These are phyloP conservation scores for Elaphomyces granulatus DNA, from an alignment of 495 filamentous ascomycete genomes.

Conservation along the genomic window DNA sequence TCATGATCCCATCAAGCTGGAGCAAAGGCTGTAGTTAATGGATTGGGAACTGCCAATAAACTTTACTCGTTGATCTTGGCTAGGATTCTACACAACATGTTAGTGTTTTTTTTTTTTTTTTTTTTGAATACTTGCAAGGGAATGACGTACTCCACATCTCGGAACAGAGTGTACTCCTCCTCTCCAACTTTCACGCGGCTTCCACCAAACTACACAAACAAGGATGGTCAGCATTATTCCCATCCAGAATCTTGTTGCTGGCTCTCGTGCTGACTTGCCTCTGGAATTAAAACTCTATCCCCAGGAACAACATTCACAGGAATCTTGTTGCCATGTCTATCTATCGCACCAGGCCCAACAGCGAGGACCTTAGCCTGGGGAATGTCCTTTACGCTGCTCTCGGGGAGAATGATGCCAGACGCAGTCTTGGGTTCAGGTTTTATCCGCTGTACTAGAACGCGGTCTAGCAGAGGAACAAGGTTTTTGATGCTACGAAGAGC, in stretches of 20 bases:
- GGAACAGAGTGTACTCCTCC: conserved; percentile 89
- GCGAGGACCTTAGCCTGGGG: conserved; percentile 94
- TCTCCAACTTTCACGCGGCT: conserved; percentile 94
- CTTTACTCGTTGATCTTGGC: conserved; percentile 85
- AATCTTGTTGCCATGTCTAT: conserved; percentile 77
- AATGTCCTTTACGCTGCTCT: conserved; percentile 93
- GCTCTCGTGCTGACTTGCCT: conserved; percentile 43
- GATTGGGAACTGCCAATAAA: no score
- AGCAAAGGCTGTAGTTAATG: no score
- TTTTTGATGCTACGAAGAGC: conserved; percentile 90
- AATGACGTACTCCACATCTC: conserved; percentile 95
- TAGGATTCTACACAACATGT: conserved; percentile 42
- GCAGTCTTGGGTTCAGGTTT: conserved; percentile 96
- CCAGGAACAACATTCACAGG: conserved; percentile 65
- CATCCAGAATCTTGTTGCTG: no score
- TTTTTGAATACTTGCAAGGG: not conserved
- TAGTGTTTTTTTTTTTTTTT: conserved; percentile 7
- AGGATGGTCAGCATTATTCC: no score
- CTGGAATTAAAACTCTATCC: conserved; percentile 92
- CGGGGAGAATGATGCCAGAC: conserved; percentile 90
- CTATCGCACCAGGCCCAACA: conserved; percentile 75
- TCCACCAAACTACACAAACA: conserved; percentile 65
- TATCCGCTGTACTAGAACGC: conserved; percentile 93
- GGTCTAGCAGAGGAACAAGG: conserved; percentile 93
- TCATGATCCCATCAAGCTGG: no score